Percentiles rank a stretch among this genome's conserved stretches.
Conservation (phyloP, 2,329 filamentous ascomycete species). For the Claviceps humidiphila region DNA sequence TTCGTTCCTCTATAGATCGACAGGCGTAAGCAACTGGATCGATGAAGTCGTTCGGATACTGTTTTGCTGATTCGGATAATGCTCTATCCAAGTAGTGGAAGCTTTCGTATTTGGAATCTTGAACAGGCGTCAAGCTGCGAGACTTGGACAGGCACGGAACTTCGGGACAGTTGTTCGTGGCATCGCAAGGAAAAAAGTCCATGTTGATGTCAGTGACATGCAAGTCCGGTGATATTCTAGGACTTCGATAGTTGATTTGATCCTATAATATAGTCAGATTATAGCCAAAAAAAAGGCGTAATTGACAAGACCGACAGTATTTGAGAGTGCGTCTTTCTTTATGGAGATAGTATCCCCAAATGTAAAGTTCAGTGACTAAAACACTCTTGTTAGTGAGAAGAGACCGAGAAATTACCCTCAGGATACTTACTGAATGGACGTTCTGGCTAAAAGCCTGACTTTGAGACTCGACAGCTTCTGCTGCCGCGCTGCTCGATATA, state of each 20-base stretch:
- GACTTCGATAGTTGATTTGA: not conserved
- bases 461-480: not conserved
- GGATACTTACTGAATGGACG: not conserved
- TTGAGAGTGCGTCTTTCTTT: not conserved
- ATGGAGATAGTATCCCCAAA: not conserved
- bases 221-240: not conserved
- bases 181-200: not conserved
- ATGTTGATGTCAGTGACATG: not conserved
- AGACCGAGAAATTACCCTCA: not conserved
- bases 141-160: not conserved
- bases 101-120: not conserved
- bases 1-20: conserved; percentile 4
- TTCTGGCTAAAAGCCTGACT: not conserved
- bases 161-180: not conserved
- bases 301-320: not conserved
- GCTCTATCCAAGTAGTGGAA: conserved; percentile 2
- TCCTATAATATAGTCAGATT: not conserved
- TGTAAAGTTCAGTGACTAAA: not conserved
- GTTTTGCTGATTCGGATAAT: conserved; percentile 2
- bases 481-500: not conserved
- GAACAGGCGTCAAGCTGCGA: not conserved
- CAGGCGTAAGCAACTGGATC: conserved; percentile 3
- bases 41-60: not conserved
- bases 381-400: not conserved
- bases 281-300: not conserved